Evolutionary conservation across 352 stramenopile genomes (phyloP).

Genomic region (Pythium sp.): DNA sequence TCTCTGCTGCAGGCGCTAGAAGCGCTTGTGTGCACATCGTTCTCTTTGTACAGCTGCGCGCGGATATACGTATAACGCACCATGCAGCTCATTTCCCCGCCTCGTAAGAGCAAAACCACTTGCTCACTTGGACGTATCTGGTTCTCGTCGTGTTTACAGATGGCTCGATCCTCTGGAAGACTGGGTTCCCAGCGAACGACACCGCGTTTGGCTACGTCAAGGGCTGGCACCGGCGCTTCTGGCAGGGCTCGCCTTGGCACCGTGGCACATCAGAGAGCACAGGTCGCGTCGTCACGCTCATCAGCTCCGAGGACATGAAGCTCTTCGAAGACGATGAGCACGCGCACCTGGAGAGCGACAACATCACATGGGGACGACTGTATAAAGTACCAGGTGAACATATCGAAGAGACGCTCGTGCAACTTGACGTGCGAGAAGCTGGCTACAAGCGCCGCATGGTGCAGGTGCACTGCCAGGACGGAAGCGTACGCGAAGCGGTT

Average conservation of each 20-base stretch:
- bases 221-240: slow-evolving; percentile 87
- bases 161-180: slow-evolving; percentile 34
- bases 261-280: slow-evolving; percentile 71
- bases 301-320: slow-evolving; percentile 74
- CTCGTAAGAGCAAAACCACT: not conserved
- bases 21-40: slow-evolving; percentile 54
- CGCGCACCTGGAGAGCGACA: slow-evolving; percentile 56
- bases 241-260: slow-evolving; percentile 87
- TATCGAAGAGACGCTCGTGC: slow-evolving; percentile 65
- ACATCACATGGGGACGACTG: slow-evolving; percentile 81
- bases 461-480: slow-evolving; percentile 75
- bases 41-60: slow-evolving; percentile 23
- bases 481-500: slow-evolving; percentile 55
- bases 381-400: slow-evolving; percentile 84
- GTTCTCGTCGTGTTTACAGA: slow-evolving; percentile 11
- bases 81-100: not conserved
- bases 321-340: slow-evolving; percentile 63
- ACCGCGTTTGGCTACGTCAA: slow-evolving; percentile 54
- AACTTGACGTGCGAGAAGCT: slow-evolving; percentile 84
- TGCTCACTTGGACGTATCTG: slow-evolving; percentile 14
- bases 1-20: slow-evolving; percentile 32
- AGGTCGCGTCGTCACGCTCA: slow-evolving; percentile 85
- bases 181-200: slow-evolving; percentile 28
- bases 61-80: no score
- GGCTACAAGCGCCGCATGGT: slow-evolving; percentile 81